Evolutionary conservation across 176 grass and related monocot genomes (phyloP).

Genomic region (Aegilops umbellulata): DNA sequence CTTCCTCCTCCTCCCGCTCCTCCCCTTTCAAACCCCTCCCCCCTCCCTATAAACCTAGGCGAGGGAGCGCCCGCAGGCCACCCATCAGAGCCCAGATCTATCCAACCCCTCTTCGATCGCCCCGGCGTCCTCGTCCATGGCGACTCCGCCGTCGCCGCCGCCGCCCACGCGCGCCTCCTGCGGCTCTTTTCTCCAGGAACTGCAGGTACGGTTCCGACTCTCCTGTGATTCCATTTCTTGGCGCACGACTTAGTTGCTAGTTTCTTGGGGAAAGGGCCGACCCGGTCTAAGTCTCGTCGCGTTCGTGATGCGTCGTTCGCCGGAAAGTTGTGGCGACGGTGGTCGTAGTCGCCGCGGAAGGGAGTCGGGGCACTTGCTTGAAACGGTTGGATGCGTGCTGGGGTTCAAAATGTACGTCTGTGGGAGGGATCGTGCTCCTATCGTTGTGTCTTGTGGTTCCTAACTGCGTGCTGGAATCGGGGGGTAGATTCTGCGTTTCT

Average conservation of each 20-base stretch:
- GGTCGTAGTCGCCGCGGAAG: neutral
- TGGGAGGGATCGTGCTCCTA: neutral
- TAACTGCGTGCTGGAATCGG: neutral
- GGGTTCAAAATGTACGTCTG: neutral
- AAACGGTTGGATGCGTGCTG: neutral
- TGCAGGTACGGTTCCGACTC: constrained; percentile 47
- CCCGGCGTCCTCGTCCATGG: constrained; percentile 11
- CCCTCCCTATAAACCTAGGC: constrained; percentile 33
- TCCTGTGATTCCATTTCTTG: neutral
- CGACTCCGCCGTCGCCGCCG: constrained; percentile 9
- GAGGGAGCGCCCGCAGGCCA: neutral
- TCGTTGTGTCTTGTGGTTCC: neutral
- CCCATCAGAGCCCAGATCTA: neutral
- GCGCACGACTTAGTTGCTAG: neutral
- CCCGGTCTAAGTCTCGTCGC: neutral
- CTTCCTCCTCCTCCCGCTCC: constrained; percentile 28
- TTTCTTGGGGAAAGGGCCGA: neutral
- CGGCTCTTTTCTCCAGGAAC: constrained; percentile 73
- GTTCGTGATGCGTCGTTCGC: neutral
- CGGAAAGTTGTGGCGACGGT: neutral
- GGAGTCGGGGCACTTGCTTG: neutral
- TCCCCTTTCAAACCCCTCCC: constrained; percentile 26
- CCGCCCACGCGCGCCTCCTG: constrained; percentile 45
- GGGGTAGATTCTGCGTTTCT: neutral
- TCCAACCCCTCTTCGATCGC: neutral